Conservation (phyloP, 129 eudicot genomes). For the Artemisia tridentata region DNA sequence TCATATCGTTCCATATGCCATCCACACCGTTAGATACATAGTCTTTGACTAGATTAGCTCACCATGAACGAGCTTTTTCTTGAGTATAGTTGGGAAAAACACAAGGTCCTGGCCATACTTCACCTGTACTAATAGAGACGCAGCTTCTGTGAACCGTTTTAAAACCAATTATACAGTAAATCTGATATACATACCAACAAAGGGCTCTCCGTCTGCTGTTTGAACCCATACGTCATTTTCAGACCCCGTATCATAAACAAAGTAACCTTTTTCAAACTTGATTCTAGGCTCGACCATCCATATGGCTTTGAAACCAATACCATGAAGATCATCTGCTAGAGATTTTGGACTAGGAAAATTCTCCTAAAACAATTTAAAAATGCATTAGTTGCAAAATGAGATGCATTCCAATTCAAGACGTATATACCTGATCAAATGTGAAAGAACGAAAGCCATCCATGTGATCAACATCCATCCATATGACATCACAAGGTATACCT, state of each 20-base stretch:
- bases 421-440: slow-evolving; percentile 70
- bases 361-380: slow-evolving; percentile 43
- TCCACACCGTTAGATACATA: slow-evolving; percentile 80
- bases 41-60: slow-evolving; percentile 84
- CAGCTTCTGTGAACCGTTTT: slow-evolving; percentile 17
- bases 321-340: slow-evolving; percentile 72
- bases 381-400: not conserved
- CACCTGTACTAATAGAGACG: slow-evolving; percentile 44
- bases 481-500: slow-evolving; percentile 90
- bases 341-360: slow-evolving; percentile 72
- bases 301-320: slow-evolving; percentile 78
- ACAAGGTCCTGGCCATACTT: slow-evolving; percentile 99
- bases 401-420: not conserved
- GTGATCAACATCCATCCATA: slow-evolving; percentile 99
- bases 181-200: slow-evolving; percentile 46
- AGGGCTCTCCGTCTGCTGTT: slow-evolving; percentile 69
- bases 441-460: slow-evolving; percentile 97
- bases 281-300: slow-evolving; percentile 99
- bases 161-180: not conserved
- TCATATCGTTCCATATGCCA: slow-evolving; percentile 99
- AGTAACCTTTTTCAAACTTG: slow-evolving; percentile 80
- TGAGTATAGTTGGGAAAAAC: slow-evolving; percentile 93
- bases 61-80: slow-evolving; percentile 86
- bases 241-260: slow-evolving; percentile 80
- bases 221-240: slow-evolving; percentile 75